Evolutionary conservation across 148 eudicot species (phyloP).

Genomic region (Chenopodium suecicum): DNA sequence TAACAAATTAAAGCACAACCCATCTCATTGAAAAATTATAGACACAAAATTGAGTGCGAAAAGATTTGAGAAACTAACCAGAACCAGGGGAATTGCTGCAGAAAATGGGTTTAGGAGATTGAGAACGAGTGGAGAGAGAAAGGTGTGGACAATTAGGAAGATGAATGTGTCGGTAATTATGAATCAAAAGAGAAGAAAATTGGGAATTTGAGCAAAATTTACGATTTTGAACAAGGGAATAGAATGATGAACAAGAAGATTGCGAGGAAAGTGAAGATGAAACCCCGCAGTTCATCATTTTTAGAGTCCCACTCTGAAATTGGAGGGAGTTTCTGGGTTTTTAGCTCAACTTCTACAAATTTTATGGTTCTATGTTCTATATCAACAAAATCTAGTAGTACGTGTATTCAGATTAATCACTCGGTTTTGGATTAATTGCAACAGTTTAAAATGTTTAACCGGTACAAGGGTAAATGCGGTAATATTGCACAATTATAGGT

Average conservation of each 20-base stretch:
- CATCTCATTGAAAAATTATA: background rate
- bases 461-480: too few relatives aligned
- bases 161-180: constrained; percentile 15
- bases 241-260: constrained; percentile 1
- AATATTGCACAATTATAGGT: too few relatives aligned
- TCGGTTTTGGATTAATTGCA: too few relatives aligned
- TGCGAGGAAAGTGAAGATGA: constrained; percentile 7
- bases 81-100: constrained; percentile 29
- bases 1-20: background rate
- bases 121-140: constrained; percentile 24
- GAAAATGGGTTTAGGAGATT: constrained; percentile 7
- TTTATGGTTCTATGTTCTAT: too few relatives aligned
- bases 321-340: background rate
- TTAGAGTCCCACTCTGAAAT: background rate
- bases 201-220: constrained; percentile 12
- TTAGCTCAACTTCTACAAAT: too few relatives aligned
- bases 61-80: constrained; percentile 20
- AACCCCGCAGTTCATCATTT: constrained; percentile 18
- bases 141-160: background rate
- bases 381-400: too few relatives aligned
- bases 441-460: too few relatives aligned
- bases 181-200: background rate
- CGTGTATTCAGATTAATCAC: too few relatives aligned
- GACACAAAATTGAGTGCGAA: background rate
- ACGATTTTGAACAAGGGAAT: background rate